Evolutionary conservation across 108 stramenopile genomes (phyloP).

Genomic region (Cyclotella cryptica): DNA sequence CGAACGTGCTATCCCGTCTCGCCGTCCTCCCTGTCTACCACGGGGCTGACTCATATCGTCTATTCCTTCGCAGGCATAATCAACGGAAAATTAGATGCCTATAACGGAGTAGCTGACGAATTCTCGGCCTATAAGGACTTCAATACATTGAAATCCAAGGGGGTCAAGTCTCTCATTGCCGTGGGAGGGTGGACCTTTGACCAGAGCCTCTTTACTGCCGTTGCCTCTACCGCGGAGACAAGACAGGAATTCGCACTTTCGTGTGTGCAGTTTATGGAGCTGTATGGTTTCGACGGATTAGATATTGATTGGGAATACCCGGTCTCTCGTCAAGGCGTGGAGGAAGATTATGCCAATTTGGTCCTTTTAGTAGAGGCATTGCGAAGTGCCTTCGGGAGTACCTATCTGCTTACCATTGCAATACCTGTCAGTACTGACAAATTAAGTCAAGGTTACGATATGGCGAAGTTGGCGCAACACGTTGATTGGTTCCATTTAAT

Average conservation of each 20-base stretch:
- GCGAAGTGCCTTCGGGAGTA: constrained; percentile 3
- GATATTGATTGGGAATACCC: constrained; percentile 59
- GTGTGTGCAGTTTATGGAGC: constrained; percentile 20
- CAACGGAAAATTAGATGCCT: constrained; percentile 30
- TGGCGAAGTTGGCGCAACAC: constrained; percentile 2
- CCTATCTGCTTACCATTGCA: constrained; percentile 36
- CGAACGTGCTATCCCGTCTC: constrained; percentile 32
- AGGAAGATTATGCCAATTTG: constrained; percentile 46
- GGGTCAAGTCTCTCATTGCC: constrained; percentile 36
- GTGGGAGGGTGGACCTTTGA: constrained; percentile 54
- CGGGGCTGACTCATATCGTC: constrained; percentile 39
- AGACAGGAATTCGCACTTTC: constrained; percentile 29
- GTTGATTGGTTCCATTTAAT: constrained; percentile 54
- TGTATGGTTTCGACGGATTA: constrained; percentile 42
- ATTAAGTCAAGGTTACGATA: constrained; percentile 29
- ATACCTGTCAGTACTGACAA: constrained; percentile 30
- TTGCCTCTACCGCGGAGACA: constrained; percentile 6
- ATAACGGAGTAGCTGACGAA: constrained; percentile 43
- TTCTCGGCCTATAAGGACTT: constrained; percentile 24
- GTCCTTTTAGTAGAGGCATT: constrained; percentile 19
- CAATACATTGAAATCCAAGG: constrained; percentile 32
- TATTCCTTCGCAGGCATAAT: constrained; percentile 47
- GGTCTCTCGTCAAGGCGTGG: constrained; percentile 33
- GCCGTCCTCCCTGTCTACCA: constrained; percentile 10
- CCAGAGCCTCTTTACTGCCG: constrained; percentile 31